These are phyloP conservation scores for Botrytis galanthina DNA, from an alignment of 2,329 filamentous ascomycete species.

Conservation along the genomic window DNA sequence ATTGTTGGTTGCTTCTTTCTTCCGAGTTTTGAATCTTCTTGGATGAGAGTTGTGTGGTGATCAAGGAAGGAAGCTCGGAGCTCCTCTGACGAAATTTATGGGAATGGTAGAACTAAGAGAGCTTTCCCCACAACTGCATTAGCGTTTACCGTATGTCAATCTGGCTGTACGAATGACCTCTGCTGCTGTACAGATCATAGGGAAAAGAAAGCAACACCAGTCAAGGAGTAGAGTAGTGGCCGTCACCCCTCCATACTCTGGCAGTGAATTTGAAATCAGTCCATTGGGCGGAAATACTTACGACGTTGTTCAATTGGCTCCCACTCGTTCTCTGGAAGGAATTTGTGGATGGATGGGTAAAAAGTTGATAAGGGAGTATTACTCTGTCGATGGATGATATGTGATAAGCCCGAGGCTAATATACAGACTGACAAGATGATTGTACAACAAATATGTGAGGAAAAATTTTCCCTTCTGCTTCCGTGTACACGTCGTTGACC, in stretches of 20 bases:
- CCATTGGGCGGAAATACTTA: background rate
- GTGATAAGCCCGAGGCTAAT: background rate
- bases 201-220: background rate
- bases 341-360: background rate
- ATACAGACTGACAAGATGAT: background rate
- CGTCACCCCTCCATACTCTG: background rate
- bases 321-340: background rate
- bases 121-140: constrained; percentile 13
- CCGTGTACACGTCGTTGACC: background rate
- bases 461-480: background rate
- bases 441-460: background rate
- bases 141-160: background rate
- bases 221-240: background rate
- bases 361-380: background rate
- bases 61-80: constrained; percentile 15
- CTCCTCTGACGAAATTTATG: constrained; percentile 18
- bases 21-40: background rate
- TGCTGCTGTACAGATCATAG: background rate
- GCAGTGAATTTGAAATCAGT: background rate
- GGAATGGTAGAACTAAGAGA: constrained; percentile 8
- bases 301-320: background rate
- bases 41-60: background rate
- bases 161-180: constrained; percentile 8
- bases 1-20: background rate
- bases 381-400: background rate